These are phyloP conservation scores for Dactylellina parvicollis DNA, from an alignment of 2,329 filamentous ascomycete species.

Conservation along the genomic window DNA sequence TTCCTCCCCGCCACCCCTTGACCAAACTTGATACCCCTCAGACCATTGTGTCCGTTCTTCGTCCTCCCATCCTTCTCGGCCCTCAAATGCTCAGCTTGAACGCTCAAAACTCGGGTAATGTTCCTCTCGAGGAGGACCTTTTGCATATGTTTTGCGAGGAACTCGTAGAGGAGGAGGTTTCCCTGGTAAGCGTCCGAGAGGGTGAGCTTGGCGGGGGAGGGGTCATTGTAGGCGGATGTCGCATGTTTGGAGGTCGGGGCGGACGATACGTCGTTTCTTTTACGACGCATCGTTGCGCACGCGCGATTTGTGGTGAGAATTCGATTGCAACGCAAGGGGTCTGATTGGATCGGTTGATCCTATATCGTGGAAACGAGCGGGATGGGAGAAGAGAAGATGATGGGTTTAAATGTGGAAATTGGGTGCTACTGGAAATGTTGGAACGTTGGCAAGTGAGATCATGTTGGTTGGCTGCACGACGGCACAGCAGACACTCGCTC, in stretches of 20 bases:
- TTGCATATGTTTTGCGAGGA: conserved; percentile 12
- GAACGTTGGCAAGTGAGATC: too few relatives aligned
- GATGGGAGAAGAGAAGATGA: too few relatives aligned
- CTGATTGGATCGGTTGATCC: too few relatives aligned
- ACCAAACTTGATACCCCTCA: not conserved
- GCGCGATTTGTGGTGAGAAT: not conserved
- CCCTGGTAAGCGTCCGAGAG: conserved; percentile 27
- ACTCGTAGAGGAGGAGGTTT: conserved; percentile 14
- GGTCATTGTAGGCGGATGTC: not conserved
- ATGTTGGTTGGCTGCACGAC: too few relatives aligned
- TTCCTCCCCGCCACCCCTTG: not conserved
- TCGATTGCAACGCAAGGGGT: too few relatives aligned
- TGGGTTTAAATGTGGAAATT: too few relatives aligned
- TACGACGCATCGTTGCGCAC: not conserved
- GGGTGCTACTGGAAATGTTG: too few relatives aligned
- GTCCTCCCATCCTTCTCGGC: conserved; percentile 22
- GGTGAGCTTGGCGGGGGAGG: not conserved
- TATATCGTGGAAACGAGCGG: too few relatives aligned
- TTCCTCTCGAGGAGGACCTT: conserved; percentile 30
- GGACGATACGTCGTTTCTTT: not conserved
- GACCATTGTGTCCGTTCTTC: not conserved
- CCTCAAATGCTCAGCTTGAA: conserved; percentile 8
- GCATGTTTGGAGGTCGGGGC: not conserved
- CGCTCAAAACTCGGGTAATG: conserved; percentile 9
- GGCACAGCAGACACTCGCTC: too few relatives aligned